Base-by-base conservation (phyloP, 306 rosid genomes). In the Alnus rubra region DNA sequence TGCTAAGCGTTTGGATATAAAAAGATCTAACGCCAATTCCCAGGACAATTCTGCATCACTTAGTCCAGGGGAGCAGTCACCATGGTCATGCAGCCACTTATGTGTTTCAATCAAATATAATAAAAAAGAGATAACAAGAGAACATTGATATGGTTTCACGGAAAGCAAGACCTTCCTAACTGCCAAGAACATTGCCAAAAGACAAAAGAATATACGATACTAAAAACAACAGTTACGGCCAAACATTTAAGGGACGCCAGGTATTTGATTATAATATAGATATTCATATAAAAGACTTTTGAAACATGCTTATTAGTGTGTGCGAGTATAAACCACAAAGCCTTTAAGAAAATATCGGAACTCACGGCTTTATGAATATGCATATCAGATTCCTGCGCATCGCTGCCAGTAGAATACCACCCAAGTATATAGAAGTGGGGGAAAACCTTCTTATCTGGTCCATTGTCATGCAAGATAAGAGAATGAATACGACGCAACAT, bases 401-500 rank as follows among this genome's bases (percentile, higher is more conserved):
- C 97, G 75, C 90, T 87, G 48, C 99, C 99, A 6, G 96, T 96
- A 9, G 99, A 96, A 85, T 96, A 96, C 99, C 99, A 93, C 53
- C 99, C 99, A 45, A 96, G 84, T 51, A 96, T 83, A 84, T 96
- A 96, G 78, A 96, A 96, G 69, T 93, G 82, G 2, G 99, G 98
- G 73, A 96, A 96, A 44, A 96, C 99, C 92, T 96, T 96, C 90
- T 96, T 96, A 82, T 93, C 98, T 94, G 88, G 42, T 75, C 69
- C 53, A 9, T 11, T 52, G 33, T 51, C 58, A 75, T 33, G 2
- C 51, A 47, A 69, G 30, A 72, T 9, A 71, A 70, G 30, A 76
- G 58, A 28, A 44, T 33, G 47, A 52, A 74, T 64, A 39, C 16
- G 47, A 11, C 58, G 18, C 13, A 4, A 28, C 42, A 33, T 51